Base-by-base conservation (phyloP, 495 filamentous ascomycete genomes). In the Mytilinidion resinicola region DNA sequence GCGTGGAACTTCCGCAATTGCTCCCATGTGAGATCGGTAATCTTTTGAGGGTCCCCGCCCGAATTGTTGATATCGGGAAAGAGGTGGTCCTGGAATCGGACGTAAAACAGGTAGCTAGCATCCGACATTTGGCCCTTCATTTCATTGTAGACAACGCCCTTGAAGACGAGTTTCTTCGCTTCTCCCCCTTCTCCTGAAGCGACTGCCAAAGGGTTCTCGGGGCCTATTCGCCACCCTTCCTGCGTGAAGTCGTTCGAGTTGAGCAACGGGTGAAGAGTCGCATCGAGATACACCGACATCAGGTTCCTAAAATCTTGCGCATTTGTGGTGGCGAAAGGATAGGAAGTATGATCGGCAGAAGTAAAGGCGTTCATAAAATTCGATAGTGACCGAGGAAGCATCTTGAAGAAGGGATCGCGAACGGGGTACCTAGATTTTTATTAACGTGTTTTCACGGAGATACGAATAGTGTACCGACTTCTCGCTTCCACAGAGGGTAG, bases 341-440 rank as follows among this genome's bases (percentile, higher is more conserved):
- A 98, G 42, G 86, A 91, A n/a, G 93, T 98, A 69, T 98, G 90
- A 68, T 98, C 93, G 19, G 89, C 85, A 35, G 90, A 88, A 37
- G 93, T 98, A 66, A 97, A 95, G 44, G 93, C 93, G 69, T 98
- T 98, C 93, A 98, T 98, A 69, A 96, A 97, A 70, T 96, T 98
- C 41, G 93, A 96, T 3, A 98, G 82, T 21, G 93, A 96, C 49
- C 93, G 85, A 12, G 92, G 95, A 30, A 98, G 82, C 93, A 98
- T 98, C 79, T 97, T 98, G 76, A 98, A 97, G 77, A 98, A 98
- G 0, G 93, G 93, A 72, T 98, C 93, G 53, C 93, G 87, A 60
- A 98, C 88, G 15, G 93, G 95, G 72, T 91, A 96, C 70, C 90
- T 95, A 68, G 5, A 12, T 21, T 14, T 9, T 25, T 61, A 55